phyloP scores from a whole-genome alignment of 768 basidiomycete genomes.

The Amanita pseudoporphyria region DNA sequence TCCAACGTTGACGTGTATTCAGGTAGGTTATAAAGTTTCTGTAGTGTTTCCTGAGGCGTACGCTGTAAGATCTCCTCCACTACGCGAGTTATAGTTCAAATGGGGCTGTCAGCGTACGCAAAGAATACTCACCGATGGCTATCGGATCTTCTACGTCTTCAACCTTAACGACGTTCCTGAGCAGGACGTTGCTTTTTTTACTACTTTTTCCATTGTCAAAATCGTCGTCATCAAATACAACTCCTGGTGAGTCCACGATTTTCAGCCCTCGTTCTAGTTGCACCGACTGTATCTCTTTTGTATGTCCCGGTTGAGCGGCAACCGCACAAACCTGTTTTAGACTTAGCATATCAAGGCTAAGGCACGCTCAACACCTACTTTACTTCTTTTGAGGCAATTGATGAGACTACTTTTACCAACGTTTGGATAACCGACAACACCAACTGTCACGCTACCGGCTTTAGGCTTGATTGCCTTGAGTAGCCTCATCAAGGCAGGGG shows the following conservation, averaged over 20 bases:
- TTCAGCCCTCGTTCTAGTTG: conserved; percentile 89
- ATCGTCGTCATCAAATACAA: conserved; percentile 87
- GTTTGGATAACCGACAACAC: conserved; percentile 95
- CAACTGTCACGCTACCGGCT: conserved; percentile 68
- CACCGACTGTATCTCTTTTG: conserved; percentile 83
- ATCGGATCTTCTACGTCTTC: conserved; percentile 90
- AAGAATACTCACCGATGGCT: conserved; percentile 51
- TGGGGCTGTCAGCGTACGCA: not conserved
- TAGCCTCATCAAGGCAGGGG: conserved; percentile 68
- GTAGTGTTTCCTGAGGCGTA: conserved; percentile 60
- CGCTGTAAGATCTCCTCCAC: conserved; percentile 82
- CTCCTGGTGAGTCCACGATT: conserved; percentile 93
- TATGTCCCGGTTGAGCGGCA: conserved; percentile 91
- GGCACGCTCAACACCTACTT: conserved; percentile 30
- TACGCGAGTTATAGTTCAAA: conserved; percentile 18
- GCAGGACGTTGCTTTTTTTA: conserved; percentile 56
- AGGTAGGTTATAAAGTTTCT: conserved; percentile 81
- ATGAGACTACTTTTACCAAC: conserved; percentile 95
- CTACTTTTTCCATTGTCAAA: conserved; percentile 29
- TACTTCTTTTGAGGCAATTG: conserved; percentile 82
- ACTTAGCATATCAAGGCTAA: not conserved
- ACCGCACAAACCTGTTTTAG: conserved; percentile 72
- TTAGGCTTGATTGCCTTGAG: conserved; percentile 77
- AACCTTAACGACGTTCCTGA: conserved; percentile 84
- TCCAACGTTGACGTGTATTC: conserved; percentile 63